Evolutionary conservation across 768 basidiomycete genomes (phyloP).

Genomic region (Porpolomopsis calyptriformis): DNA sequence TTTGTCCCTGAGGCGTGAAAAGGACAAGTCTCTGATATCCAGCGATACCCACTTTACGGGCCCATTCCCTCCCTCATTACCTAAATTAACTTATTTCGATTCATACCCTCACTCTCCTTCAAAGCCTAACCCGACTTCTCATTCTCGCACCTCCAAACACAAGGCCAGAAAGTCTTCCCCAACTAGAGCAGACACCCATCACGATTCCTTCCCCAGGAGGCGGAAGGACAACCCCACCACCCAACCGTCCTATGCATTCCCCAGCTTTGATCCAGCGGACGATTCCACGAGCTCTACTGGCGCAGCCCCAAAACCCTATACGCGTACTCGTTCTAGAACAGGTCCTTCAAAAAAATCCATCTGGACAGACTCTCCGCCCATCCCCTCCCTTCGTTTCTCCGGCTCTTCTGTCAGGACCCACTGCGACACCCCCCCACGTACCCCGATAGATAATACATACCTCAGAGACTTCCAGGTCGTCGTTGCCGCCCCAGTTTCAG

Average conservation of each 20-base stretch:
- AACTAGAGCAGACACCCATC: slow-evolving; percentile 16
- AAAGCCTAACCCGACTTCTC: slow-evolving; percentile 23
- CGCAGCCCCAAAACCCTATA: slow-evolving; percentile 21
- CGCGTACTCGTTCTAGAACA: slow-evolving; percentile 45
- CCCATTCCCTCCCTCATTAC: slow-evolving; percentile 20
- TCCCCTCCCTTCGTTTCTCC: slow-evolving; percentile 51
- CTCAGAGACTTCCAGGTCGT: slow-evolving; percentile 45
- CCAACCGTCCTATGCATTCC: slow-evolving; percentile 31
- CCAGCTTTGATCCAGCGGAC: slow-evolving; percentile 25
- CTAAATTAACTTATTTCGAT: slow-evolving; percentile 34
- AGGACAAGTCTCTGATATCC: slow-evolving; percentile 25
- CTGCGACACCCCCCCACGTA: slow-evolving; percentile 64
- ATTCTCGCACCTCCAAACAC: too few species aligned
- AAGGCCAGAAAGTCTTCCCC: slow-evolving; percentile 18
- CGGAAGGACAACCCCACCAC: slow-evolving; percentile 3
- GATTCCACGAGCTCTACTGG: slow-evolving; percentile 12
- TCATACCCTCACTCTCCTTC: slow-evolving; percentile 31
- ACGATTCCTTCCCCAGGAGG: slow-evolving; percentile 2
- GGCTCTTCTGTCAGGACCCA: slow-evolving; percentile 56
- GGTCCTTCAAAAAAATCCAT: slow-evolving; percentile 42
- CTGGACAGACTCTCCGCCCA: slow-evolving; percentile 30
- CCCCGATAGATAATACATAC: slow-evolving; percentile 42
- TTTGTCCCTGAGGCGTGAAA: slow-evolving; percentile 44
- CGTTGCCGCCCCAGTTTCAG: slow-evolving; percentile 66
- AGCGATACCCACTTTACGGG: slow-evolving; percentile 15